A percentile compares a stretch with the other conserved stretches of the same genome.
phyloP scores from a whole-genome alignment of 1,284 basidiomycete species.

The Abortiporus biennis region DNA sequence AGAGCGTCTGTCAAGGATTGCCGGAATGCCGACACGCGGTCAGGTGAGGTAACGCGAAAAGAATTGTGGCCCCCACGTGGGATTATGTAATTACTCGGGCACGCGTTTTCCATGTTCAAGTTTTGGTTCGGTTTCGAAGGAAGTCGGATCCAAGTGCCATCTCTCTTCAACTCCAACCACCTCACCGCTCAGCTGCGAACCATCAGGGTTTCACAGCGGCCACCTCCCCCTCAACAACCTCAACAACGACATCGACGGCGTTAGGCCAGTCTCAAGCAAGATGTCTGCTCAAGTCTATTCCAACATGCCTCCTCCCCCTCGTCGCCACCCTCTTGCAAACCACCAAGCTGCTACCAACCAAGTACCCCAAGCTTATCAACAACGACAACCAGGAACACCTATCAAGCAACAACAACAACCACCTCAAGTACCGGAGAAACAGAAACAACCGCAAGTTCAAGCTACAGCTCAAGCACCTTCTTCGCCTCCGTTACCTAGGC shows the following conservation, averaged over 20 bases:
- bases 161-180: too few species aligned
- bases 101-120: too few species aligned
- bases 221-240: too few species aligned
- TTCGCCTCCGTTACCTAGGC: constrained; percentile 64
- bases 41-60: too few species aligned
- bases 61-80: too few species aligned
- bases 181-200: too few species aligned
- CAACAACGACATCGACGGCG: constrained; percentile 22
- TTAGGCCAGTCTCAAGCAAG: constrained; percentile 27
- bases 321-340: constrained; percentile 26
- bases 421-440: constrained; percentile 5
- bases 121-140: too few species aligned
- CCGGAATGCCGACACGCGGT: too few species aligned
- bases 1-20: too few species aligned
- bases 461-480: constrained; percentile 23
- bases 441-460: neutral
- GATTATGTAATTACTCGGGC: too few species aligned
- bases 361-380: constrained; percentile 14
- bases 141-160: too few species aligned
- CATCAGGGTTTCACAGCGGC: too few species aligned
- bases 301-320: constrained; percentile 20
- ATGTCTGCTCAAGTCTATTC: constrained; percentile 23
- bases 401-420: constrained; percentile 14
- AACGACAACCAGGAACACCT: constrained; percentile 17
- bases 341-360: constrained; percentile 22